A percentile compares a stretch with the other conserved stretches of the same genome.
These are phyloP conservation scores for Phytophthora sp. DNA, from an alignment of 352 stramenopile genomes.

Conservation along the genomic window DNA sequence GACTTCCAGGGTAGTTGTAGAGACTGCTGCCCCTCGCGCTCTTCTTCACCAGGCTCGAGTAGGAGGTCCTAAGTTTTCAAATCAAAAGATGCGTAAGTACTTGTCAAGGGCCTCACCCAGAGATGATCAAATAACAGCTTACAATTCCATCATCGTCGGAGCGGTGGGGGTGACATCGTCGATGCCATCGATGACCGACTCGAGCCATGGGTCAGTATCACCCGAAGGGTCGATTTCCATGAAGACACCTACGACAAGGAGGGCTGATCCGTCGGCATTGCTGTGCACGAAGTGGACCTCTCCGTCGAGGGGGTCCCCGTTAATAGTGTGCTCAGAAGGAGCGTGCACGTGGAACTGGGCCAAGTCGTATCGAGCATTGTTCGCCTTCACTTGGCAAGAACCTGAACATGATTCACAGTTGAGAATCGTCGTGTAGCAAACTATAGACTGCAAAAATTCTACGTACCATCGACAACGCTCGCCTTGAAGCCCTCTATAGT, in stretches of 20 bases:
- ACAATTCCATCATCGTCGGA: conserved; percentile 18
- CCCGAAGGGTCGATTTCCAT: conserved; percentile 18
- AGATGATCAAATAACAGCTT: conserved; percentile 4
- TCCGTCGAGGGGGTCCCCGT: conserved; percentile 39
- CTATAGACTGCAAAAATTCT: background rate
- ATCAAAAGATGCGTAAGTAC: conserved; percentile 1
- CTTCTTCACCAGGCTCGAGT: conserved; percentile 52
- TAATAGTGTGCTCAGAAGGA: conserved; percentile 54
- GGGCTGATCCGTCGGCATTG: conserved; percentile 20
- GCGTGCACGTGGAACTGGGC: conserved; percentile 50
- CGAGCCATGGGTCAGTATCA: conserved; percentile 36
- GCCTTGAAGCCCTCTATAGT: conserved; percentile 23
- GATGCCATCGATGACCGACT: conserved; percentile 35
- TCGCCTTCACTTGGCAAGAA: conserved; percentile 14
- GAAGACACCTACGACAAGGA: conserved; percentile 50
- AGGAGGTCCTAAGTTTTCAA: conserved; percentile 17
- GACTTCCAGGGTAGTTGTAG: conserved; percentile 46
- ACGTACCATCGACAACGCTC: conserved; percentile 15
- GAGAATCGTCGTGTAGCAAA: background rate
- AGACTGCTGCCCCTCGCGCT: conserved; percentile 21
- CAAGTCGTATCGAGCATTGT: conserved; percentile 25
- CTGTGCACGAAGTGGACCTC: conserved; percentile 62
- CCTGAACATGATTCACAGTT: conserved; percentile 5
- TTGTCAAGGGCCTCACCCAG: too few species aligned
- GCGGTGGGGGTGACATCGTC: conserved; percentile 22